Conservation (phyloP, 129 eudicot species). For the carrot (Daucus carota) region DH1_v3.0 NC_030383.2:57184001-57184500, state of each 20-base stretch:
- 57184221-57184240: neutral
- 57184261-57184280: neutral
- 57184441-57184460: neutral
- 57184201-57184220: too few relatives aligned
- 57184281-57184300: conserved; percentile 86
- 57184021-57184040: neutral
- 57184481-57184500: neutral
- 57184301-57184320: conserved; percentile 52
- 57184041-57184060: neutral
- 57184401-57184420: neutral
- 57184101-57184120: too few relatives aligned
- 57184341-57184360: conserved; percentile 45
- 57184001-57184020: neutral
- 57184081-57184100: too few relatives aligned
- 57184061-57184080: too few relatives aligned
- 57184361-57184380: conserved; percentile 44
- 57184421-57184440: neutral
- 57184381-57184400: neutral
- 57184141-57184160: too few relatives aligned
- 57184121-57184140: too few relatives aligned
- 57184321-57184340: conserved; percentile 58
- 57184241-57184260: neutral
- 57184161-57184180: too few relatives aligned
- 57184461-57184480: neutral
- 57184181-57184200: too few relatives aligned